Evolutionary conservation across 176 grass and related monocot species (phyloP), one percentile per base, ranked within the genome.

Genomic region (Rhynchospora tenuis): DNA sequence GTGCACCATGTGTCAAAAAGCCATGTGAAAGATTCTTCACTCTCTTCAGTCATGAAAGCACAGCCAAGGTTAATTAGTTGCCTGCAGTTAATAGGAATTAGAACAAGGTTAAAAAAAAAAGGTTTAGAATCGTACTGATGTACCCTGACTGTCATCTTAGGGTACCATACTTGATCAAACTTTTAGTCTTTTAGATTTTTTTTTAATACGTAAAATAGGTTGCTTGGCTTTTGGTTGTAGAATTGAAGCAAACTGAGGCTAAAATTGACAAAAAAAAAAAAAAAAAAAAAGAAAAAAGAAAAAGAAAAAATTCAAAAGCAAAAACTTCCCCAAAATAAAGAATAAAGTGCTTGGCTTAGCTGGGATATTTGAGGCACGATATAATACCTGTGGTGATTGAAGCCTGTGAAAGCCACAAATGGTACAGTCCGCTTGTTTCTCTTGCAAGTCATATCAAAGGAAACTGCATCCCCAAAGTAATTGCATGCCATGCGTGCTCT

Each of bases 41-140:
- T 90, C 54, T 92, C 91, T 44, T 92, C 91, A 2, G 91, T 90
- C 84, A 90, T 86, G 20, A 93, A 83, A n/a, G 88, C 88, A 61
- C 86, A 93, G 4, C 91, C 91, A 59, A 93, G 90, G 5, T 85
- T 61, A 62, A 90, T 50, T 23, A 82, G 48, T 64, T 82, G 77
- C 77, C 77, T 80, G 51, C 11, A 59, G 31, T 60, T 61, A 43
- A 54, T 61, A 42, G n/a, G 60, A 80, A 55, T 6, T 15, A 80
- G 44, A 60, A 43, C 31, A 5, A 60, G 19, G 12, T 60, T 60
- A 33, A 57, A 6, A 61, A 75, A 75, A 12, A 22, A 0, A 80
- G 6, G n/a, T 42, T 43, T 43, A 1, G 14, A 12, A 75, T 27
- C 15, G 71, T 52, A 52, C 22, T 11, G 11, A 75, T 24, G 45